A percentile compares a stretch with the other conserved stretches of the same genome.
These are phyloP conservation scores for Ceratobasidium sp. DNA, from an alignment of 1,284 basidiomycete genomes.

Conservation along the genomic window DNA sequence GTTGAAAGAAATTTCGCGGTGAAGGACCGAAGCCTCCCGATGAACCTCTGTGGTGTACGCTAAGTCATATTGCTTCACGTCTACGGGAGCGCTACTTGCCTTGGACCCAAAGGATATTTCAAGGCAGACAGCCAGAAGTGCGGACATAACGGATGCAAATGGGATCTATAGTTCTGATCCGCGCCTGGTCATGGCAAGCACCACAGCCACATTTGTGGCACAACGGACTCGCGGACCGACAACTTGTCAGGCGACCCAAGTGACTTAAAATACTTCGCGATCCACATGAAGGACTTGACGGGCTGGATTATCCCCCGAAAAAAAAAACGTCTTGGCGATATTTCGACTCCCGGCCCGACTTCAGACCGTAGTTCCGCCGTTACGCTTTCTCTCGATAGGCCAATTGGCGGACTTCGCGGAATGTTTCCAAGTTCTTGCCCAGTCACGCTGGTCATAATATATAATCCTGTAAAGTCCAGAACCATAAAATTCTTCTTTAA, in stretches of 20 bases:
- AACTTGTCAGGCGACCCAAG: background rate
- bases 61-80: background rate
- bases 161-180: background rate
- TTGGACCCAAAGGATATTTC: conserved; percentile 45
- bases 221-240: background rate
- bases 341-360: conserved; percentile 6
- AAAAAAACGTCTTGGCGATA: background rate
- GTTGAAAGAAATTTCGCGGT: conserved; percentile 23
- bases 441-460: background rate
- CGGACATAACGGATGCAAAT: conserved; percentile 16
- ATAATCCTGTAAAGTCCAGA: background rate
- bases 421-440: background rate
- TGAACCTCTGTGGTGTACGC: conserved; percentile 12
- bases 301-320: too few relatives aligned
- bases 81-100: background rate
- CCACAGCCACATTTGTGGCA: background rate
- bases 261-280: too few relatives aligned
- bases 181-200: conserved; percentile 11
- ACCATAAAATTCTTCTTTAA: background rate
- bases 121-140: conserved; percentile 38
- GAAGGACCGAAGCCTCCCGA: conserved; percentile 43
- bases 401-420: background rate
- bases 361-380: conserved; percentile 29
- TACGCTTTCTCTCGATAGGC: background rate
- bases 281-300: background rate